Base-by-base conservation (phyloP, 371 early-diverging fungal species). In the Rhizopus arrhizus region DNA sequence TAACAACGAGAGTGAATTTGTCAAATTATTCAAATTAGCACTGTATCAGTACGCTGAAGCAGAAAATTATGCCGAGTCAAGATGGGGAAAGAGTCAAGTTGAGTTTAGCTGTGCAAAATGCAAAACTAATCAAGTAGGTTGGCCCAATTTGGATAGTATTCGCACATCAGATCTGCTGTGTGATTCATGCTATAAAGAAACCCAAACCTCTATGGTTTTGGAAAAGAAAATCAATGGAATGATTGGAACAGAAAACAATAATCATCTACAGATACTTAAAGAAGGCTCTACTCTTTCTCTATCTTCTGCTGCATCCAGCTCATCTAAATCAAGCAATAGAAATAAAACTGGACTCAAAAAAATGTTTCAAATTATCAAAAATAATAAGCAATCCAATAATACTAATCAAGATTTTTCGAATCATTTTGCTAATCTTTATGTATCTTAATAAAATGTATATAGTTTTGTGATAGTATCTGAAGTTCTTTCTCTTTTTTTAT, bases 71-170 rank as follows among this genome's bases (percentile, higher is more conserved):
- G 80, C 75, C 5, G 59, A 66, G 16, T 46, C 63, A 34, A 56
- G 57, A 33, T 77, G 71, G 73, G 62, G 59, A n/a, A 16, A 47
- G 12, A 41, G 64, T 3, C 60, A 66, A 28, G 62, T 73, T 0
- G 65, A 66, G 3, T 78, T 62, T 50, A 68, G 66, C 12, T 78
- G 79, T 59, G 63, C 74, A 5, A 50, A 59, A 28, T 79, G 80
- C 41, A 32, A 64, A 5, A 34, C 41, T 0, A 10, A 43, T 4
- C 55, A 59, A 3, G 8, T 47, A 2, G 77, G 66, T 4, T 80
- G 77, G 80, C 73, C 80, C 13, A 65, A 36, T n/a, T 56, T 68
- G 5, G 74, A 79, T 34, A 79, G 76, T 29, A 75, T 79, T 3
- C 69, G 68, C 10, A 59, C 62, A 7, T 47, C 36, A 7, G 61